Percentiles rank a stretch among this genome's conserved stretches.
phyloP scores from a whole-genome alignment of 768 basidiomycete species.

The Lyophyllum atratum region DNA sequence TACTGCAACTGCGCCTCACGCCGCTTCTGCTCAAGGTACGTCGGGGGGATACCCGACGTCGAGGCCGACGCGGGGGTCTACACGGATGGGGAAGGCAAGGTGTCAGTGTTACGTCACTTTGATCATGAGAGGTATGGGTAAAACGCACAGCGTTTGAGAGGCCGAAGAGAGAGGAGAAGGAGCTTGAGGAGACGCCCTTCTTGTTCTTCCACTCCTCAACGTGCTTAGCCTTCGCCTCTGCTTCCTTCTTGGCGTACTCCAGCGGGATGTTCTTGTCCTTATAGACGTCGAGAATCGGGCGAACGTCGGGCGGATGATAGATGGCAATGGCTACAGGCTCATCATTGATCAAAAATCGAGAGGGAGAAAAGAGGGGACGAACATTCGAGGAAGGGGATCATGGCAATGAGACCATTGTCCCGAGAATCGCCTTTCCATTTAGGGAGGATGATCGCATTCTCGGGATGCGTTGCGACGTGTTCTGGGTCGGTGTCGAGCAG shows the following conservation, averaged over 20 bases:
- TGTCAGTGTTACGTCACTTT: neutral
- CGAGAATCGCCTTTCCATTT: constrained; percentile 82
- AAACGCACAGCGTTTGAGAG: constrained; percentile 14
- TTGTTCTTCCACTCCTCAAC: constrained; percentile 79
- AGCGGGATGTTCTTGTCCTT: constrained; percentile 84
- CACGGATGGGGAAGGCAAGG: constrained; percentile 8
- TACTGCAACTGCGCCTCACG: constrained; percentile 53
- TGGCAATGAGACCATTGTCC: constrained; percentile 76
- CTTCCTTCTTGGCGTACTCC: constrained; percentile 89
- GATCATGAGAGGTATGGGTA: neutral
- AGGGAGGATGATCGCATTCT: constrained; percentile 83
- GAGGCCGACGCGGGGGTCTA: neutral
- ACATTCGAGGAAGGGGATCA: constrained; percentile 98
- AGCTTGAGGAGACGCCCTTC: constrained; percentile 31
- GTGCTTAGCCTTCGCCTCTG: constrained; percentile 74
- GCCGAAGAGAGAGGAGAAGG: constrained; percentile 44
- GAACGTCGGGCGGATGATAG: constrained; percentile 84
- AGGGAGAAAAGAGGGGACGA: constrained; percentile 25
- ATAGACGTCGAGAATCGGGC: constrained; percentile 85
- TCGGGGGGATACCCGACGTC: constrained; percentile 36
- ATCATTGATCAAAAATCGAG: neutral
- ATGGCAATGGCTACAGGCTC: constrained; percentile 83
- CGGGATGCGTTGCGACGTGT: constrained; percentile 77
- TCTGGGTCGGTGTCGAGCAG: constrained; percentile 69
- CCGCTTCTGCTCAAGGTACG: constrained; percentile 56